These are phyloP conservation scores for Hyphochytrium catenoides DNA, from an alignment of 352 stramenopile species.

Conservation along the genomic window DNA sequence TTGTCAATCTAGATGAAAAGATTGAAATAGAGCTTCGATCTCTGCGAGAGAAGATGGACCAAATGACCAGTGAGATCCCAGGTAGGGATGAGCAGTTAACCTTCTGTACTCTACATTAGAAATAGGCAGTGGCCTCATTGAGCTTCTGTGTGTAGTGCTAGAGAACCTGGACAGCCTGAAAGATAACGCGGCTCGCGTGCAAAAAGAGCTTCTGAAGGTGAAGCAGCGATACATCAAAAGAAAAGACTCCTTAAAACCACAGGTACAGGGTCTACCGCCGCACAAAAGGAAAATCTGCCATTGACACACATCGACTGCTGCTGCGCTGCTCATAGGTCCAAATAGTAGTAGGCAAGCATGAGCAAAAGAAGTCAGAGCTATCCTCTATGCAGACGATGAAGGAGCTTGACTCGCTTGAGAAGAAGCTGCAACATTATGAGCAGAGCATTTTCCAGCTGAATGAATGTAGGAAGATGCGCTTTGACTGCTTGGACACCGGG, in stretches of 20 bases:
- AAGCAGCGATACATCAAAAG: conserved; percentile 60
- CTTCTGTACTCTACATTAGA: too few relatives aligned
- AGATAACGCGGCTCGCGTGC: conserved; percentile 42
- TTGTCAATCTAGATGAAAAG: conserved; percentile 66
- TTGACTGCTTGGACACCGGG: too few relatives aligned
- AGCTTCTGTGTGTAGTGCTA: too few relatives aligned
- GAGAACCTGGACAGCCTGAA: conserved; percentile 60
- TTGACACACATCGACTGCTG: conserved; percentile 1
- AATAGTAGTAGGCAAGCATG: too few relatives aligned
- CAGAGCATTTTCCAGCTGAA: conserved; percentile 74
- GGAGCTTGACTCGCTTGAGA: conserved; percentile 50
- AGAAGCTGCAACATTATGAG: conserved; percentile 67
- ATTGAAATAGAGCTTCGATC: conserved; percentile 52
- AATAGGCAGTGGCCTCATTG: too few relatives aligned
- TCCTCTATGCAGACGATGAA: conserved; percentile 44
- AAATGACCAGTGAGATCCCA: conserved; percentile 61
- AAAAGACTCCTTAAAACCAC: conserved; percentile 52
- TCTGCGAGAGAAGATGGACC: conserved; percentile 54
- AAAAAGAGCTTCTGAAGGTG: conserved; percentile 30
- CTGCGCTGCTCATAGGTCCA: too few relatives aligned
- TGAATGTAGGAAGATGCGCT: too few relatives aligned
- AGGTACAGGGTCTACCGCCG: conserved; percentile 25
- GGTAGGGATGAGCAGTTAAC: too few relatives aligned
- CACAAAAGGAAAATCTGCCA: neutral
- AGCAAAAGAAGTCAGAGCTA: conserved; percentile 42